Evolutionary conservation across 352 stramenopile genomes (phyloP).

Genomic region (Globisporangium mamillatum): DNA sequence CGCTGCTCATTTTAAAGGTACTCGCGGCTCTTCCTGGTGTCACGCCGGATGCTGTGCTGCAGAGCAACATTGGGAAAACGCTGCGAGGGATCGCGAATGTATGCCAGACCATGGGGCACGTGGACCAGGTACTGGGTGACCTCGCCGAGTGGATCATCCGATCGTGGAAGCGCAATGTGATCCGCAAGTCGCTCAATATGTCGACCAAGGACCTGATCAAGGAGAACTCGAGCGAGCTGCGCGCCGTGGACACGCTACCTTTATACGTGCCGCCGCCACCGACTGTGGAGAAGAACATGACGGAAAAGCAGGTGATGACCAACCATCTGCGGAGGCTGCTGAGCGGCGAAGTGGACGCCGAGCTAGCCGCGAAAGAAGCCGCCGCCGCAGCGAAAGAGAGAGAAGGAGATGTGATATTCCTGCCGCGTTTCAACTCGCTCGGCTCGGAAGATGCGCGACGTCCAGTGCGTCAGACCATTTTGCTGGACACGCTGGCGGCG

Average conservation of each 20-base stretch:
- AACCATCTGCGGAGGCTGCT: conserved; percentile 21
- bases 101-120: conserved; percentile 32
- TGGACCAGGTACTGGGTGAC: conserved; percentile 46
- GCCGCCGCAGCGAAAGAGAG: conserved; percentile 15
- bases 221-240: conserved; percentile 39
- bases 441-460: conserved; percentile 55
- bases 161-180: conserved; percentile 49
- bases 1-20: conserved; percentile 44
- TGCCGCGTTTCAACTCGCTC: conserved; percentile 63
- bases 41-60: conserved; percentile 45
- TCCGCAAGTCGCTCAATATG: conserved; percentile 36
- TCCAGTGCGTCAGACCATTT: conserved; percentile 44
- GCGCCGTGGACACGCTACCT: conserved; percentile 24
- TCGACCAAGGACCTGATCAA: conserved; percentile 42
- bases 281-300: conserved; percentile 20
- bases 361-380: conserved; percentile 9
- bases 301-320: conserved; percentile 20
- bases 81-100: conserved; percentile 43
- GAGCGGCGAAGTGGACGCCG: conserved; percentile 2
- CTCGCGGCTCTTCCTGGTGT: conserved; percentile 52
- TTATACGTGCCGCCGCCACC: conserved; percentile 27
- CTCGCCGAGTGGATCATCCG: conserved; percentile 60
- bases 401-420: conserved; percentile 40
- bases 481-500: conserved; percentile 52
- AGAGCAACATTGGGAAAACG: conserved; percentile 57